Percentiles rank a stretch among this genome's conserved stretches.
Evolutionary conservation across 495 filamentous ascomycete genomes (phyloP).

Genomic region (Penicillium canescens): DNA sequence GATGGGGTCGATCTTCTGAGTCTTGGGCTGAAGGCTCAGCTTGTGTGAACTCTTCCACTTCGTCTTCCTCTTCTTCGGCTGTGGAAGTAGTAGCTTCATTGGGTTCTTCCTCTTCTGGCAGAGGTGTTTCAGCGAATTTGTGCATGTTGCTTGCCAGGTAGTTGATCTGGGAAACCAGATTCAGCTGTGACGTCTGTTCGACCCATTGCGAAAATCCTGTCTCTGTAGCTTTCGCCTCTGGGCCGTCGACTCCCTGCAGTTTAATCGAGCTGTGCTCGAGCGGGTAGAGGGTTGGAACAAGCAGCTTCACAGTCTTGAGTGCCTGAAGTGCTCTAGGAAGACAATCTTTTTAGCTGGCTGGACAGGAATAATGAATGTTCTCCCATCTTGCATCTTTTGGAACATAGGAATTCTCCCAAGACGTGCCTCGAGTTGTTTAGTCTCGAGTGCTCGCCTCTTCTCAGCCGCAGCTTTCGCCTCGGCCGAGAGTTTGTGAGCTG

Average conservation of each 20-base stretch:
- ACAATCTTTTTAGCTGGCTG: conserved; percentile 61
- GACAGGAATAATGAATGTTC: conserved; percentile 70
- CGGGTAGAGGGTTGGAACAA: conserved; percentile 73
- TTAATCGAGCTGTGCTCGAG: conserved; percentile 67
- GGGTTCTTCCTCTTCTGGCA: conserved; percentile 25
- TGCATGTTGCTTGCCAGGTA: conserved; percentile 76
- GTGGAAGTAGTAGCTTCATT: neutral
- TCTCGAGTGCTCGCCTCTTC: conserved; percentile 63
- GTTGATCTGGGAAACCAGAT: conserved; percentile 74
- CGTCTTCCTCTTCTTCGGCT: neutral
- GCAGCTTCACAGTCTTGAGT: conserved; percentile 64
- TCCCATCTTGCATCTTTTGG: conserved; percentile 64
- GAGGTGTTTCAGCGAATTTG: conserved; percentile 57
- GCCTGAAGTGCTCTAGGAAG: conserved; percentile 63
- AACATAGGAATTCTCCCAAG: conserved; percentile 69
- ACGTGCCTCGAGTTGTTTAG: conserved; percentile 75
- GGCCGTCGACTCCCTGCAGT: conserved; percentile 61
- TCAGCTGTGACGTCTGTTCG: conserved; percentile 55
- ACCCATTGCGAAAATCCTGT: conserved; percentile 63
- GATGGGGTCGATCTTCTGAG: conserved; percentile 57
- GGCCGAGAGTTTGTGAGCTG: conserved; percentile 44
- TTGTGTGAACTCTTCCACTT: conserved; percentile 11
- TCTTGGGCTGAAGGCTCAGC: conserved; percentile 6
- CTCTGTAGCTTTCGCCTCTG: conserved; percentile 62
- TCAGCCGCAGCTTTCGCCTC: conserved; percentile 64